These are phyloP conservation scores for Suillus sp. DNA, from an alignment of 768 basidiomycete species.

Conservation along the genomic window DNA sequence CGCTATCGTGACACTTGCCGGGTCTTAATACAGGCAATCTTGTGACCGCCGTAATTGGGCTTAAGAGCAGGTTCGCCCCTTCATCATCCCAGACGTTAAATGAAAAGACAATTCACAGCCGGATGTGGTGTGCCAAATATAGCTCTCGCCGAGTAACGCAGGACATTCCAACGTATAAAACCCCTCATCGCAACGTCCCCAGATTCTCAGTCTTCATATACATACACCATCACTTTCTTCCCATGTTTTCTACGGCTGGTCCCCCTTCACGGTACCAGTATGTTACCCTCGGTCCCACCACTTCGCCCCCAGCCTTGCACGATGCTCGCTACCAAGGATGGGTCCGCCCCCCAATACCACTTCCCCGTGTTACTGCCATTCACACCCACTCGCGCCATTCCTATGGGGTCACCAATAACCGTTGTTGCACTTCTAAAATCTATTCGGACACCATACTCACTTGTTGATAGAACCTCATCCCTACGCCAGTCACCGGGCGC, in stretches of 20 bases:
- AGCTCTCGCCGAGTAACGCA: neutral
- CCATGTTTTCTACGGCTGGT: neutral
- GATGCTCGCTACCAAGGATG: constrained; percentile 10
- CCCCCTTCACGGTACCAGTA: neutral
- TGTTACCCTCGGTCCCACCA: neutral
- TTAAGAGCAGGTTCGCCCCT: too few species aligned
- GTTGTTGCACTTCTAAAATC: neutral
- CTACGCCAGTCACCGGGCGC: neutral
- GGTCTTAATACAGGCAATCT: neutral
- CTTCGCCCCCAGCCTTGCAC: neutral
- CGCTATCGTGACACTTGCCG: neutral
- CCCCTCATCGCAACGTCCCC: too few species aligned
- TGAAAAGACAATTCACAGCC: too few species aligned
- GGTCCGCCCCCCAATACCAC: neutral
- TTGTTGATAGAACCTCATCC: neutral
- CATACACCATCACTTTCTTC: neutral
- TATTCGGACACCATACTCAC: neutral
- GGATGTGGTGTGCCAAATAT: too few species aligned
- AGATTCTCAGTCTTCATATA: too few species aligned
- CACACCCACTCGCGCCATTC: neutral
- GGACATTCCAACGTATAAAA: neutral
- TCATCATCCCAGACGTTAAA: too few species aligned
- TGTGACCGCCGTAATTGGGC: neutral
- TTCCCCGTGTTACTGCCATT: neutral
- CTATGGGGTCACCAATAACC: neutral